These are phyloP conservation scores for Podospora pseudoanserina DNA, from an alignment of 495 filamentous ascomycete species.

Conservation along the genomic window DNA sequence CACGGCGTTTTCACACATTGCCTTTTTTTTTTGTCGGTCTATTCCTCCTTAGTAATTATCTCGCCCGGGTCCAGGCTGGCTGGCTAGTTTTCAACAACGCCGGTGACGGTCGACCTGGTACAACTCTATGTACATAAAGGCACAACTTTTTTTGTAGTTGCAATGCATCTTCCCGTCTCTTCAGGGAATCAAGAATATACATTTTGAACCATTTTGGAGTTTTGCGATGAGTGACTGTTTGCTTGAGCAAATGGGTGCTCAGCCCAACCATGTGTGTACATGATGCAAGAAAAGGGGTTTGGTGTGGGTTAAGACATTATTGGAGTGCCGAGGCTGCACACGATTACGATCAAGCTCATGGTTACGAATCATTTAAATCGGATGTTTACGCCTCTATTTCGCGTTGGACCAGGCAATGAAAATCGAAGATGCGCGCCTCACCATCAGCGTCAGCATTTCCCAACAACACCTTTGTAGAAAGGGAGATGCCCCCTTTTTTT, in stretches of 20 bases:
- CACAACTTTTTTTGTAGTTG: slow-evolving; percentile 6
- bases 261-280: not conserved
- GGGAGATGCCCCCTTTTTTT: not conserved
- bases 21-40: slow-evolving; percentile 3
- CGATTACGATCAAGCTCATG: not conserved
- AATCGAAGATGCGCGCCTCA: not conserved
- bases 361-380: not conserved
- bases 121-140: not conserved
- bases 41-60: slow-evolving; percentile 12
- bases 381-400: not conserved
- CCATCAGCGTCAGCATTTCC: not conserved
- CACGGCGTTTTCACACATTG: slow-evolving; percentile 13
- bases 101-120: not conserved
- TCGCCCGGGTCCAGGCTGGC: not conserved
- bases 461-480: not conserved
- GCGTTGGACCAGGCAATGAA: not conserved
- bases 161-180: slow-evolving; percentile 12
- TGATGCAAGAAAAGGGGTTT: not conserved
- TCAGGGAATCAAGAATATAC: slow-evolving; percentile 10
- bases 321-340: not conserved
- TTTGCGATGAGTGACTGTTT: not conserved
- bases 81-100: not conserved
- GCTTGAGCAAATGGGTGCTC: not conserved
- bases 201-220: not conserved
- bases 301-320: not conserved